Conservation (phyloP, 805 yeast genomes). For the Hanseniaspora valbyensis region DNA sequence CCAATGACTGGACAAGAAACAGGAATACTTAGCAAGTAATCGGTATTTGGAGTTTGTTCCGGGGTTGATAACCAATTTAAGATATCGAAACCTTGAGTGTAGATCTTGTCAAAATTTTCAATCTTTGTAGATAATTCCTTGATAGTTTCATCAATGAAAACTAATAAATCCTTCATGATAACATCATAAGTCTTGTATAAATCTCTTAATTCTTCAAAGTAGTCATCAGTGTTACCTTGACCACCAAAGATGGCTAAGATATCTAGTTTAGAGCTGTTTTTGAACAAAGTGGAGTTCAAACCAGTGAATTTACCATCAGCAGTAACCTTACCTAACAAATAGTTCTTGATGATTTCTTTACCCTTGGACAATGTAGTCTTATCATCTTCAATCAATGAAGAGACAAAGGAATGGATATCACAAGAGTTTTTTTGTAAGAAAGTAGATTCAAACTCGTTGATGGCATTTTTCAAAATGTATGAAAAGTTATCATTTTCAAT, state of each 20-base stretch:
- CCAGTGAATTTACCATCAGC: slow-evolving; percentile 40
- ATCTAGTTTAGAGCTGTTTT: slow-evolving; percentile 41
- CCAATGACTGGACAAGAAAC: slow-evolving; percentile 96
- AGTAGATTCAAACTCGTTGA: slow-evolving; percentile 75
- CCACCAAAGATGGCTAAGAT: slow-evolving; percentile 92
- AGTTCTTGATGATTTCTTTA: slow-evolving; percentile 64
- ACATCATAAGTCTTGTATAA: slow-evolving; percentile 67
- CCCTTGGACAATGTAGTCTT: slow-evolving; percentile 57
- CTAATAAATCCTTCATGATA: slow-evolving; percentile 59
- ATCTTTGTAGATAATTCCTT: slow-evolving; percentile 57
- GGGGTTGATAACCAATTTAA: slow-evolving; percentile 78
- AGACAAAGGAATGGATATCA: slow-evolving; percentile 85
- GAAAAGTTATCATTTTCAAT: slow-evolving; percentile 33
- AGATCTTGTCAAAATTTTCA: slow-evolving; percentile 71
- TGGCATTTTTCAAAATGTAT: slow-evolving; percentile 49
- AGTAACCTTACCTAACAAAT: slow-evolving; percentile 50
- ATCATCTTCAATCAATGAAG: slow-evolving; percentile 43
- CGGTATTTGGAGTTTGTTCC: slow-evolving; percentile 78
- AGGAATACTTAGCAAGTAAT: slow-evolving; percentile 81
- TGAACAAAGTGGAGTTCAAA: slow-evolving; percentile 50
- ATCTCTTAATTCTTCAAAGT: slow-evolving; percentile 90
- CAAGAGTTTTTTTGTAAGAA: slow-evolving; percentile 44
- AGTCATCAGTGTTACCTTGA: slow-evolving; percentile 97
- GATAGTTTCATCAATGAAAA: slow-evolving; percentile 57
- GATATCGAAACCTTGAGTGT: slow-evolving; percentile 86